Evolutionary conservation across 148 eudicot genomes (phyloP).

Genomic region (Vaccinium corymbosum): DNA sequence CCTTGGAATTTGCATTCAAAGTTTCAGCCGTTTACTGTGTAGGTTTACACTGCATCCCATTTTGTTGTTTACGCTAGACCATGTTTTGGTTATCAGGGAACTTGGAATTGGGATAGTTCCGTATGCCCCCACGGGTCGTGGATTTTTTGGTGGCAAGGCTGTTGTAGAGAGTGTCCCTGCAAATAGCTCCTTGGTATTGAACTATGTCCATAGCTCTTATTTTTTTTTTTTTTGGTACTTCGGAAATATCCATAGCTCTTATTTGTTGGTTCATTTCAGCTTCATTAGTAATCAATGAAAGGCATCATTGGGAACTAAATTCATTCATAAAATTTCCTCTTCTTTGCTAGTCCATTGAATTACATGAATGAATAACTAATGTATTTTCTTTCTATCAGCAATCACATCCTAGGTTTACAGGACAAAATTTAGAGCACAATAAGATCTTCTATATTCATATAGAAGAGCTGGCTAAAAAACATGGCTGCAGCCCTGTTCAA

Average conservation of each 20-base stretch:
- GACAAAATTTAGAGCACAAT: conserved; percentile 59
- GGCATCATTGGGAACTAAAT: not conserved
- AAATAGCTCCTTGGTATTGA: conserved; percentile 54
- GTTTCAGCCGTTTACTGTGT: not conserved
- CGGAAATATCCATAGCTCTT: not conserved
- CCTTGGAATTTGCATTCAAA: not conserved
- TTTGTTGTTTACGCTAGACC: not conserved
- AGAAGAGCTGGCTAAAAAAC: conserved; percentile 48
- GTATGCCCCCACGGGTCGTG: conserved; percentile 74
- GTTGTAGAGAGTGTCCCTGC: conserved; percentile 50
- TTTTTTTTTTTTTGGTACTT: no score
- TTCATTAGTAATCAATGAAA: not conserved
- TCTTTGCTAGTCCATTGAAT: not conserved
- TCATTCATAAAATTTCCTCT: not conserved
- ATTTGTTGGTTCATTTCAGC: not conserved
- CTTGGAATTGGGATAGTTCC: conserved; percentile 78
- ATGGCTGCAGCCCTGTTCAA: conserved; percentile 64
- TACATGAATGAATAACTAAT: not conserved
- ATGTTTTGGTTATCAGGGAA: conserved; percentile 39
- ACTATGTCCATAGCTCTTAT: not conserved
- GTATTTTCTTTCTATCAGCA: conserved; percentile 24
- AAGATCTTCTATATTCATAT: conserved; percentile 47
- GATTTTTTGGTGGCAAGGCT: conserved; percentile 76
- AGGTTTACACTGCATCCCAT: not conserved
- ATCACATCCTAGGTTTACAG: conserved; percentile 50